Evolutionary conservation across 1,139 yeast genomes (phyloP).

Genomic region (Debaryomyces sp.): DNA sequence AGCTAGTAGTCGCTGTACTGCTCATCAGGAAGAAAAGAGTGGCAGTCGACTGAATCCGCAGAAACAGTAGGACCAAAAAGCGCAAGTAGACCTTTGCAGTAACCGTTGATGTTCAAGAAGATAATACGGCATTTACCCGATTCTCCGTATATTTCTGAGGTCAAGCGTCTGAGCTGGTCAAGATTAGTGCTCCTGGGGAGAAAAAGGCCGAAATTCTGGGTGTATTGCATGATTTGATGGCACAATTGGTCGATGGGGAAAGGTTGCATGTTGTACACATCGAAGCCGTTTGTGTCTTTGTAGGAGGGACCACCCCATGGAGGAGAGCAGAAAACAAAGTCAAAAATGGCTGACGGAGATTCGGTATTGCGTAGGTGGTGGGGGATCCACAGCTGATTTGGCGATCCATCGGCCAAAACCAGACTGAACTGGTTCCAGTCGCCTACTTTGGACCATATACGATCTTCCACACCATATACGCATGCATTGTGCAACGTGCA

Average conservation of each 20-base stretch:
- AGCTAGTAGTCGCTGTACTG: background rate
- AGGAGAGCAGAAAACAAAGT: conserved; percentile 80
- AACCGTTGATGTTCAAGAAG: conserved; percentile 44
- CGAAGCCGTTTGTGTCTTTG: conserved; percentile 44
- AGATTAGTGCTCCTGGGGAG: conserved; percentile 72
- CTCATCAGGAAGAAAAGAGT: background rate
- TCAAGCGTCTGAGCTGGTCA: conserved; percentile 54
- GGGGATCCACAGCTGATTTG: conserved; percentile 35
- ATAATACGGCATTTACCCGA: conserved; percentile 51
- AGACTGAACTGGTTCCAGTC: conserved; percentile 56
- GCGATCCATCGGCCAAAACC: conserved; percentile 19
- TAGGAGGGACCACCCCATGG: conserved; percentile 97
- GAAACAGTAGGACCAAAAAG: conserved; percentile 51
- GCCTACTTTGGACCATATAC: conserved; percentile 50
- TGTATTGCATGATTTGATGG: conserved; percentile 39
- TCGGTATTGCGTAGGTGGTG: conserved; percentile 17
- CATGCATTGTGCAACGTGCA: conserved; percentile 75
- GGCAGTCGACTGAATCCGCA: background rate
- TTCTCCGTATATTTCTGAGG: conserved; percentile 48
- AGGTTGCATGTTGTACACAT: conserved; percentile 49
- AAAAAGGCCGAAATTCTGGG: conserved; percentile 64
- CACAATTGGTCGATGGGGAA: conserved; percentile 50
- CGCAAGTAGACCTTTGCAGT: conserved; percentile 57
- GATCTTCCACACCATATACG: conserved; percentile 63
- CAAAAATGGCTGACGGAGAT: conserved; percentile 39